These are phyloP conservation scores for Penicillium fimorum DNA, from an alignment of 495 filamentous ascomycete genomes.

Conservation along the genomic window DNA sequence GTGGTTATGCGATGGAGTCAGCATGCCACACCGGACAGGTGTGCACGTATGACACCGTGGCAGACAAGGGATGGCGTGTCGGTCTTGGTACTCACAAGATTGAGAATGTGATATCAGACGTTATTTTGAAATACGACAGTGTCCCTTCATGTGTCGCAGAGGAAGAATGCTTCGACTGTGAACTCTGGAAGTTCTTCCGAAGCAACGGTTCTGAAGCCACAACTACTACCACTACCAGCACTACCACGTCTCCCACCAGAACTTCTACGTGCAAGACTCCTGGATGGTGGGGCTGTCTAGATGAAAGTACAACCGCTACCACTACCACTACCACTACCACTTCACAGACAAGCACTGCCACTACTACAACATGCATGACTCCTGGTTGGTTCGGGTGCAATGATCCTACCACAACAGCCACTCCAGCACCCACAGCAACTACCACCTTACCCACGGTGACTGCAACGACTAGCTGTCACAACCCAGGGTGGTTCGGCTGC, in stretches of 20 bases:
- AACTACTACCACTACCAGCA: slow-evolving; percentile 58
- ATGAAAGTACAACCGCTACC: slow-evolving; percentile 62
- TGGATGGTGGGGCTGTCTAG: slow-evolving; percentile 62
- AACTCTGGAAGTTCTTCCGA: slow-evolving; percentile 88
- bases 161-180: slow-evolving; percentile 83
- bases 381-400: slow-evolving; percentile 66
- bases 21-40: slow-evolving; percentile 84
- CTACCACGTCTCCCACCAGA: slow-evolving; percentile 59
- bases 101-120: slow-evolving; percentile 75
- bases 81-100: slow-evolving; percentile 85
- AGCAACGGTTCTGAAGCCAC: slow-evolving; percentile 81
- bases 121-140: slow-evolving; percentile 74
- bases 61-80: slow-evolving; percentile 85
- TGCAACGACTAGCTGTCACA: slow-evolving; percentile 49
- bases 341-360: slow-evolving; percentile 55
- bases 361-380: slow-evolving; percentile 81
- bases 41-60: slow-evolving; percentile 89
- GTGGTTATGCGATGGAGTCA: slow-evolving; percentile 92
- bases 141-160: slow-evolving; percentile 73
- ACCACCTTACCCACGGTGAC: slow-evolving; percentile 27
- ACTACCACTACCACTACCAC: slow-evolving; percentile 44
- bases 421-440: slow-evolving; percentile 21
- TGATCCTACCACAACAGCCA: slow-evolving; percentile 37
- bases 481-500: slow-evolving; percentile 72
- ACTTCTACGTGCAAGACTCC: slow-evolving; percentile 88